Evolutionary conservation across 805 yeast genomes (phyloP).

Genomic region (Metschnikowia peoriensis): DNA sequence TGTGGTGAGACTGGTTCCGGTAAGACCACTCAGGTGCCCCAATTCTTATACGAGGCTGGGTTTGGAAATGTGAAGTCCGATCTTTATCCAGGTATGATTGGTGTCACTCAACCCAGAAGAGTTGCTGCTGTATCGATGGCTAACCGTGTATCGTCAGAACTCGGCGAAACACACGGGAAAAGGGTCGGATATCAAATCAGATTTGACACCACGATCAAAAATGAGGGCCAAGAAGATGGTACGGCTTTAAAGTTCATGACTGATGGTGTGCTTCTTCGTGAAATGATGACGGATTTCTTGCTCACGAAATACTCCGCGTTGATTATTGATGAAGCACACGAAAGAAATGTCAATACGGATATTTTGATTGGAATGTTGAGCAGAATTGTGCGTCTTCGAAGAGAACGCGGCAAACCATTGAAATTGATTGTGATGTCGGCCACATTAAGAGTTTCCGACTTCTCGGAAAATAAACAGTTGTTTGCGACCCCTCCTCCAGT

Average conservation of each 20-base stretch:
- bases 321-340: conserved; percentile 97
- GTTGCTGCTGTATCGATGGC: conserved; percentile 95
- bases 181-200: conserved; percentile 80
- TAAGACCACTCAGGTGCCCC: conserved; percentile 98
- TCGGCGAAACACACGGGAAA: conserved; percentile 62
- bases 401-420: conserved; percentile 55
- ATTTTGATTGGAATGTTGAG: conserved; percentile 93
- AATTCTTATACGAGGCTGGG: conserved; percentile 89
- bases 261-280: conserved; percentile 90
- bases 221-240: conserved; percentile 43
- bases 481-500: conserved; percentile 82
- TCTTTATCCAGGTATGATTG: conserved; percentile 82
- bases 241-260: conserved; percentile 89
- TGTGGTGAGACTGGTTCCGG: conserved; percentile 99
- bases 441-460: conserved; percentile 89
- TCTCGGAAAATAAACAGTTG: conserved; percentile 73
- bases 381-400: conserved; percentile 76
- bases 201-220: conserved; percentile 66
- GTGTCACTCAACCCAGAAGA: conserved; percentile 92
- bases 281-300: conserved; percentile 85
- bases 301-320: conserved; percentile 80
- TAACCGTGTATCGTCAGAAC: conserved; percentile 68
- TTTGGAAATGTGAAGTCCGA: conserved; percentile 66
- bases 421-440: conserved; percentile 96
- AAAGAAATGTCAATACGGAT: conserved; percentile 93